Base-by-base conservation (phyloP, 1,284 basidiomycete species). In the Marasmius fiardii region DNA sequence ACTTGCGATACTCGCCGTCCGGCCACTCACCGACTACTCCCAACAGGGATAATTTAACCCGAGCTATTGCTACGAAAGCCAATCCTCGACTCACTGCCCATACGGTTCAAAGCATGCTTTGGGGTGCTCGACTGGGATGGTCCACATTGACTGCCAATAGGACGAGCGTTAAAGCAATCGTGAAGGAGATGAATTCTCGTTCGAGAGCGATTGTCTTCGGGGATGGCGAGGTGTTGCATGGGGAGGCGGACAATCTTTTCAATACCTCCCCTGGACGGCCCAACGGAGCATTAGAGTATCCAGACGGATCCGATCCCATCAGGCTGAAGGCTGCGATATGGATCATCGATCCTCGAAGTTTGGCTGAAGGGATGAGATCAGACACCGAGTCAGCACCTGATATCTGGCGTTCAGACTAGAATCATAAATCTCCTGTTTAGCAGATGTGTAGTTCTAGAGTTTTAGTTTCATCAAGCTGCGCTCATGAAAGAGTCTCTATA, bases 61-160 rank as follows among this genome's bases (percentile, higher is more conserved):
- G 80, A 18, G 79, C 84, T 11, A 70, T 71, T 20, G 78, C 83
- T 31, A 81, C 76, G 37, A 81, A 76, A 55, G 74, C 76, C 33
- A 86, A 85, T 61, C 75, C 80, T 3, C 74, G 78, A 20, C 71
- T 88, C 43, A 88, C 86, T 0, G 80, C 76, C 8, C 88, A 90
- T 63, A 91, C 88, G 0, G 80, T 87, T 14, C 77, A 83, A 53
- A 88, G 85, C 60, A 73, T 90, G 71, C 73, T 86, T 10, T 81
- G 81, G 68, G 92, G 90, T 23, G 83, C 87, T 0, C 72, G 70
- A 39, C 74, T 82, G 31, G 85, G 87, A 1, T 88, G 90, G 86
- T 93, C 92, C 55, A 93, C 89, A 20, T 72, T 93, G 48, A 91
- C 88, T 4, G 89, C 90, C 18, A 93, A 93, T 60, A 81, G 82